Evolutionary conservation across 257 asterid species (phyloP), one percentile per base, ranked within the genome.

Genomic region (Solanum megistacrolobum): DNA sequence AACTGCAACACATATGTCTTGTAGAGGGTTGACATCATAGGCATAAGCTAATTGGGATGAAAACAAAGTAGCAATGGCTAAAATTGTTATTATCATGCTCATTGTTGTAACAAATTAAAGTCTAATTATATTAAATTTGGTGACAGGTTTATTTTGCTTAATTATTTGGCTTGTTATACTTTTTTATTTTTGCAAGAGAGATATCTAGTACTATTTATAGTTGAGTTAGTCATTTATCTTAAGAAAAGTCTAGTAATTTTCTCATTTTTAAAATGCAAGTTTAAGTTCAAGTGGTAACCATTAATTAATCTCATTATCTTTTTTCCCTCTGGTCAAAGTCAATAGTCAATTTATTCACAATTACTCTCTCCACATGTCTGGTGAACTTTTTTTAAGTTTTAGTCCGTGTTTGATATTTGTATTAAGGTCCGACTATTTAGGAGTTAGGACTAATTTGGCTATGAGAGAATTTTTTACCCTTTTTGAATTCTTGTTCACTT

Each of bases 1-100:
- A 27, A 46, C 39, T 27, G 66, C 85, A 79, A 79, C 85, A 43
- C 66, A 79, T 79, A 79, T 43, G 16, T 79, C 85, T 5, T 79
- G 85, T 43, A 79, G 39, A 79, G 85, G 66, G 1, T 29, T 16
- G 38, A 27, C 18, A 79, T 79, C 85, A 81, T 81, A 81, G 0
- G 66, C 65, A 79, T 81, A 81, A 46, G 18, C 66, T 25, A 18
- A 38, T 66, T 66, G 85, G 39, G 85, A 43, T 14, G 16, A 4
- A 79, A 43, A 43, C 38, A 27, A 27, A 43, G 66, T 35, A 43
- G 5, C 12, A 9, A 43, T 7, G 36, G 62, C 66, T 14, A 79
- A 79, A 43, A 34, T 27, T 43, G 27, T 16, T 78, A 76, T n/a
- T 27, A 79, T 43, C 66, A 79, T 79, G 38, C 66, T 79, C 39